Percentiles rank a stretch among this genome's conserved stretches.
Evolutionary conservation across 2,329 filamentous ascomycete species (phyloP).

Genomic region (Nigrospora osmanthi): DNA sequence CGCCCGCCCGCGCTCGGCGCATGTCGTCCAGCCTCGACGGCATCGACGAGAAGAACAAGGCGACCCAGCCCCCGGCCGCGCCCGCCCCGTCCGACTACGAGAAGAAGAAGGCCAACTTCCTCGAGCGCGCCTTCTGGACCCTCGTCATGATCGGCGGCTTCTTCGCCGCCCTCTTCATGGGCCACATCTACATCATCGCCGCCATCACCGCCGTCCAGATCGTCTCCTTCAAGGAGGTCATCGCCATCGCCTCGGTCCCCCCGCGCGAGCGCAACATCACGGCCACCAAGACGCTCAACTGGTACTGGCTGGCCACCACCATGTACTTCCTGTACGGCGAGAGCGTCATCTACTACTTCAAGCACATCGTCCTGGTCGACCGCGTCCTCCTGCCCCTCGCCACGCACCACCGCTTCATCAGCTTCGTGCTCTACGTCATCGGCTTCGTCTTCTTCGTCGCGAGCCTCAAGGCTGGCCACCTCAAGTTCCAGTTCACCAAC

Average conservation of each 20-base stretch:
- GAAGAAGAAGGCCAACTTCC: conserved; percentile 98
- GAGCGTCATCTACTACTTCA: conserved; percentile 99
- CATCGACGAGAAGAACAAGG: conserved; percentile 31
- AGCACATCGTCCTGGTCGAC: conserved; percentile 94
- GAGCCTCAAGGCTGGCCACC: conserved; percentile 89
- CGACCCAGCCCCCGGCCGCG: conserved; percentile 27
- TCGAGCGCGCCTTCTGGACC: conserved; percentile 94
- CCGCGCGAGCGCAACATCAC: conserved; percentile 83
- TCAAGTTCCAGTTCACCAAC: conserved; percentile 98
- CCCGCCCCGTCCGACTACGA: conserved; percentile 64
- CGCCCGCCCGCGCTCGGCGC: conserved; percentile 14
- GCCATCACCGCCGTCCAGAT: conserved; percentile 92
- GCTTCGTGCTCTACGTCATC: conserved; percentile 95
- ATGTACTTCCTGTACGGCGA: conserved; percentile 99
- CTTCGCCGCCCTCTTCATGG: conserved; percentile 87
- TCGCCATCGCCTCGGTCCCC: conserved; percentile 92
- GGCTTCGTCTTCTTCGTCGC: conserved; percentile 98
- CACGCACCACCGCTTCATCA: conserved; percentile 97
- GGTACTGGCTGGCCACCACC: conserved; percentile 97
- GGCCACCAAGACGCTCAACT: conserved; percentile 94
- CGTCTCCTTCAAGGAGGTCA: conserved; percentile 98
- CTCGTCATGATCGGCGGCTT: conserved; percentile 95
- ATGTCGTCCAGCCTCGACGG: conserved; percentile 22
- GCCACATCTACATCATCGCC: conserved; percentile 93
- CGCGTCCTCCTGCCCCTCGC: conserved; percentile 86